Percentiles rank a stretch among this genome's conserved stretches.
Evolutionary conservation across 2,329 filamentous ascomycete genomes (phyloP).

Genomic region (Penicillium aurantiogriseum): DNA sequence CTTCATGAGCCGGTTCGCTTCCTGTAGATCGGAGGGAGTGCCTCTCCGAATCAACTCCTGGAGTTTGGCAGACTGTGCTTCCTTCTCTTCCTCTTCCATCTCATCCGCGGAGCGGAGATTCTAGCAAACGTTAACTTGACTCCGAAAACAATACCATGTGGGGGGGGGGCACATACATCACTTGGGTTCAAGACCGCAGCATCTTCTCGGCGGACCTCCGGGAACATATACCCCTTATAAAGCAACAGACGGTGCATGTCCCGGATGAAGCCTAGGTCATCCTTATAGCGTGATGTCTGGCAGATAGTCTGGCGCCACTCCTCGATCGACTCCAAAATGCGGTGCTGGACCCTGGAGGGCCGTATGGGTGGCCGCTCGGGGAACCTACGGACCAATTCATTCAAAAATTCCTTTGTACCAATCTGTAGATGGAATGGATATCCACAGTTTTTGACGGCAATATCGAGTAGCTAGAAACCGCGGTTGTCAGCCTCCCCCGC

Average conservation of each 20-base stretch:
- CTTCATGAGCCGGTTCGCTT: slow-evolving; percentile 98
- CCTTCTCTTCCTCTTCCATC: slow-evolving; percentile 95
- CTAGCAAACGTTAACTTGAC: slow-evolving; percentile 49
- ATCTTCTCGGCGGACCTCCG: slow-evolving; percentile 87
- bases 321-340: slow-evolving; percentile 93
- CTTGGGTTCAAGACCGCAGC: slow-evolving; percentile 95
- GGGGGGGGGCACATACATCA: slow-evolving; percentile 65
- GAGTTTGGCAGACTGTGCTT: slow-evolving; percentile 95
- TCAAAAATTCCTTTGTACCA: slow-evolving; percentile 97
- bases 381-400: slow-evolving; percentile 93
- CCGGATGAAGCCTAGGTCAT: slow-evolving; percentile 90
- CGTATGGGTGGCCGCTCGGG: slow-evolving; percentile 89
- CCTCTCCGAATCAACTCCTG: slow-evolving; percentile 94
- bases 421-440: slow-evolving; percentile 99
- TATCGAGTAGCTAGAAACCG: slow-evolving; percentile 73
- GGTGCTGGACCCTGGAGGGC: slow-evolving; percentile 79
- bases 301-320: slow-evolving; percentile 99
- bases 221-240: slow-evolving; percentile 97
- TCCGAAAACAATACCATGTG: slow-evolving; percentile 6
- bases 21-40: slow-evolving; percentile 87
- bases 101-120: slow-evolving; percentile 95
- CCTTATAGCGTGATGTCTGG: slow-evolving; percentile 95
- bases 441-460: slow-evolving; percentile 99
- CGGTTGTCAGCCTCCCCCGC: slow-evolving; percentile 14
- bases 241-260: slow-evolving; percentile 96